Evolutionary conservation across 495 filamentous ascomycete species (phyloP), one percentile per base, ranked within the genome.

Genomic region (Penicillium lagena): DNA sequence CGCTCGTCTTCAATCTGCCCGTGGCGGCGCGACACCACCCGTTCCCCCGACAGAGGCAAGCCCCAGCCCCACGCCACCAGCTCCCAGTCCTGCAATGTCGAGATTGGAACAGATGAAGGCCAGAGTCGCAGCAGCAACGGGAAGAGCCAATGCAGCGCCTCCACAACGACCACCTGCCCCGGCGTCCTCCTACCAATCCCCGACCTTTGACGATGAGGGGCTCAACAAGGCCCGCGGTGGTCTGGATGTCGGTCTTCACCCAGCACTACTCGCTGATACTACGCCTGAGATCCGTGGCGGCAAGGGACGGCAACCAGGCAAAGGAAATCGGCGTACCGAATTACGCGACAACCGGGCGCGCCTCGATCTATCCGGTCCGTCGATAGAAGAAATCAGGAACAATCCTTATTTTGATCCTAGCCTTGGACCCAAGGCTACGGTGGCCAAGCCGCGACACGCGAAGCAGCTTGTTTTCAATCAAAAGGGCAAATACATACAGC

Each of bases 401-500:
- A 96, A 96, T 45, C 91, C 89, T 3, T 95, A 95, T 55, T 94
- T 85, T 47, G 93, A 96, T 55, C 72, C 85, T 2, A 86, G 68
- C 56, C 60, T 89, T 6, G 79, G 78, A 29, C 75, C 76, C 4
- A 80, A 85, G 51, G 74, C 76, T 13, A 78, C 80, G 2, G 70
- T 78, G 7, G 76, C 76, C 22, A 86, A 73, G 52, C 75, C 74
- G 15, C 77, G 89, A 32, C 71, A 84, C 42, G 71, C 86, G 2
- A 80, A 86, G 35, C 80, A 88, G 52, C 77, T 98, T 13, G 63
- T 88, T 9, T 97, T 98, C 75, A 95, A 96, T 66, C 83, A 90
- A 55, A 95, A 95, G 61, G 93, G 93, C 40, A 96, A 96, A 76
- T 97, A 94, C 56, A 94, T 96, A 41, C 81, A 86, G 49, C 91